Base-by-base conservation (phyloP, 2,329 filamentous ascomycete species). In the Cladosporium sp. region DNA sequence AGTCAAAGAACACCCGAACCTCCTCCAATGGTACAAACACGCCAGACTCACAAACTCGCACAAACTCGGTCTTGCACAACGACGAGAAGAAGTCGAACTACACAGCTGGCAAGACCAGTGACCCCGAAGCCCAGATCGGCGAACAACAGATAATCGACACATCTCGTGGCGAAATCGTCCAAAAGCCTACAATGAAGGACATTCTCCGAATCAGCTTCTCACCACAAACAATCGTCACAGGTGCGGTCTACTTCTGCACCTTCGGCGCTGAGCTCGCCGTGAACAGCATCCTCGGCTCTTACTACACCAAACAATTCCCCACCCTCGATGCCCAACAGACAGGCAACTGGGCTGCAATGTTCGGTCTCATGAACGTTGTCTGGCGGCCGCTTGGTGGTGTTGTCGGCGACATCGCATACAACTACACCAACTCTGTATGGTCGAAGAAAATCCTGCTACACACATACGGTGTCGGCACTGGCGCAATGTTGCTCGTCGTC, bases 301-400 rank as follows among this genome's bases (percentile, higher is more conserved):
- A 87, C 80, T 88, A 88, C 74, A 75, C 80, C 34, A 76, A 82
- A 59, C 85, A 86, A 70, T 87, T 88, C 77, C 47, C 54, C 6
- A 67, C 66, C 71, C 82, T 88, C 65, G 79, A 80, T 14, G 84
- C 87, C 65, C 87, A 86, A 10, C 77, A 79, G 34, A 81, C 84
- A 0, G 86, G 86, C 6, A 81, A 83, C 65, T 88, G 88, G 84
- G 90, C 90, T 1, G 85, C 90, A 70, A 91, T 91, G 82, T 92
- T 92, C 75, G 90, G 90, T 30, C 88, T 92, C 64, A 84, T 92
- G 70, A 92, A 92, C 80, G 78, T 91, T 63, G 75, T 88, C 64
- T 88, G 86, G 47, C 84, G 90, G 1, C 90, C 90, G 0, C 77
- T 89, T 0, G 90, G 90, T 58, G 90, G 90, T 59, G 80, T 87